These are phyloP conservation scores for Prillingera fragicola DNA, from an alignment of 1,284 basidiomycete species.

Conservation along the genomic window DNA sequence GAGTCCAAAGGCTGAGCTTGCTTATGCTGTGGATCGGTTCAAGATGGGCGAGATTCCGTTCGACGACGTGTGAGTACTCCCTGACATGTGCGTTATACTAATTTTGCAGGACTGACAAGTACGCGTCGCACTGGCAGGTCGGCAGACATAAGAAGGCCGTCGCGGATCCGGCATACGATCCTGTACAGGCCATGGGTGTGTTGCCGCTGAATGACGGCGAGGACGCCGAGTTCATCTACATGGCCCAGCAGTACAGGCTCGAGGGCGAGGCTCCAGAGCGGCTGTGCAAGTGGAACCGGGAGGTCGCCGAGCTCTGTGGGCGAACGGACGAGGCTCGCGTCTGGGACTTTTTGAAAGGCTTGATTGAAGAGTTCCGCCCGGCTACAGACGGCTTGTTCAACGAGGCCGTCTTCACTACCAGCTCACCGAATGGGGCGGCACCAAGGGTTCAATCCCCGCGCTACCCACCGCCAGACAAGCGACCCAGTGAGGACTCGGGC, in stretches of 20 bases:
- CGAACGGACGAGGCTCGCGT: conserved; percentile 60
- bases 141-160: conserved; percentile 37
- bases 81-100: background rate
- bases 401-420: conserved; percentile 21
- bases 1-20: conserved; percentile 63
- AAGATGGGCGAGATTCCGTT: conserved; percentile 67
- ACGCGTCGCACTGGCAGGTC: conserved; percentile 44
- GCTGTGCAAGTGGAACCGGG: conserved; percentile 50
- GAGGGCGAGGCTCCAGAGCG: conserved; percentile 54
- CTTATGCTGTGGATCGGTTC: conserved; percentile 62
- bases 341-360: conserved; percentile 62
- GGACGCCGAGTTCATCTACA: conserved; percentile 55
- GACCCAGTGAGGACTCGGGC: background rate
- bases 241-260: conserved; percentile 64
- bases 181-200: conserved; percentile 33
- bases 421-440: background rate
- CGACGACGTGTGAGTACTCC: conserved; percentile 75
- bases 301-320: conserved; percentile 58
- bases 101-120: conserved; percentile 54
- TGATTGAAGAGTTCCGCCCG: conserved; percentile 50
- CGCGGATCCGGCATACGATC: conserved; percentile 42
- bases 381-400: conserved; percentile 21
- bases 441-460: background rate
- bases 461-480: background rate
- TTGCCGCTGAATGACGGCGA: conserved; percentile 43